These are phyloP conservation scores for Sarocladium brachiariae DNA, from an alignment of 2,329 filamentous ascomycete species.

Conservation along the genomic window DNA sequence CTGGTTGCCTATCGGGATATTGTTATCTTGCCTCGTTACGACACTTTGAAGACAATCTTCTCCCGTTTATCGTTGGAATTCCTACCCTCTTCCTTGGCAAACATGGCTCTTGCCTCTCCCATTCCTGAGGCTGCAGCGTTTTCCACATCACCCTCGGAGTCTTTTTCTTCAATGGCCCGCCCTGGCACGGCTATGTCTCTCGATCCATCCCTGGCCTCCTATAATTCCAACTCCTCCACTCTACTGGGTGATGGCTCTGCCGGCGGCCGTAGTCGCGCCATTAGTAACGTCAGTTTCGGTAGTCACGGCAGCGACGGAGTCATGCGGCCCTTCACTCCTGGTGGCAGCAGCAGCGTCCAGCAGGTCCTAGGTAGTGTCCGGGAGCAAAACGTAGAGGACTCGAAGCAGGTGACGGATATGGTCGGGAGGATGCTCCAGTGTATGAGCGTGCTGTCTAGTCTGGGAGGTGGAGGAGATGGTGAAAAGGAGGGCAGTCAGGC, in stretches of 20 bases:
- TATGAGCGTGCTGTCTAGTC: constrained; percentile 78
- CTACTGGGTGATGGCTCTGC: constrained; percentile 60
- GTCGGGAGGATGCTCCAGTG: constrained; percentile 95
- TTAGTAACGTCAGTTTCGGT: constrained; percentile 72
- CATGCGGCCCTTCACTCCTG: constrained; percentile 43
- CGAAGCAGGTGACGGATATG: constrained; percentile 82
- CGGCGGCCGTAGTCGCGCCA: constrained; percentile 66
- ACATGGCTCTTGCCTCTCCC: constrained; percentile 47
- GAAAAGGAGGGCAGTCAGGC: constrained; percentile 26
- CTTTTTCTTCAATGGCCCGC: constrained; percentile 39
- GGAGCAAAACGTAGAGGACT: constrained; percentile 58
- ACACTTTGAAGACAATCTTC: constrained; percentile 82
- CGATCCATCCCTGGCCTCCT: constrained; percentile 69
- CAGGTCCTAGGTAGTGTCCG: constrained; percentile 36
- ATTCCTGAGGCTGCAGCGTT: constrained; percentile 39
- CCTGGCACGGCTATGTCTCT: constrained; percentile 70
- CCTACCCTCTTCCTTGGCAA: constrained; percentile 46
- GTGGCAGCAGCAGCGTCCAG: constrained; percentile 18
- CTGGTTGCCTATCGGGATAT: constrained; percentile 83
- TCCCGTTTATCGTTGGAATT: constrained; percentile 83
- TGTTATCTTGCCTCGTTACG: constrained; percentile 82
- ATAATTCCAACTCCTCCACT: constrained; percentile 72
- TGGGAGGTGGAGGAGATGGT: constrained; percentile 51
- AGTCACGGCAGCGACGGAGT: constrained; percentile 42
- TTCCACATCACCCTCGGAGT: constrained; percentile 43